Base-by-base conservation (phyloP, 148 eudicot genomes). In the Cornus controversa region DNA sequence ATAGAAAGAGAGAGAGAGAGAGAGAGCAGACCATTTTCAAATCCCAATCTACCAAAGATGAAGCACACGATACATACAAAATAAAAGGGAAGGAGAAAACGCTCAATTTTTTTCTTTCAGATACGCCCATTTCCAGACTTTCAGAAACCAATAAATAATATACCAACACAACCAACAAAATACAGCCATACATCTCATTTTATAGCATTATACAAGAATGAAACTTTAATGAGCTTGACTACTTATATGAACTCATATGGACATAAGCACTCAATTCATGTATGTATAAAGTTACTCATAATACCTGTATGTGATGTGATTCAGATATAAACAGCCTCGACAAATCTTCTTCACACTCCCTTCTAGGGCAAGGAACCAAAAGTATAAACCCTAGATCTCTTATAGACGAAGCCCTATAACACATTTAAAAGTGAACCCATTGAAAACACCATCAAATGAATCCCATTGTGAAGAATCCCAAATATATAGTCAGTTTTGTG, bases 361-460 rank as follows among this genome's bases (percentile, higher is more conserved):
- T 20, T 22, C 24, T 26, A 63, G 47, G 26, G 22, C 42, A 29
- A 66, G 9, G 25, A 66, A 75, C 27, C 42, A 72, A 53, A 62
- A 79, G 50, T 62, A 66, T 65, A 25, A 47, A 72, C 47, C 54
- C 80, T 24, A 76, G 80, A 75, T 81, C 82, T 63, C 84, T 66
- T 47, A 66, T 28, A 57, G 42, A 67, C 72, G 13, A 73, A 28
- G 16, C 63, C 68, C 42, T 22, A 26, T 62, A 72, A 22, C 58
- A 75, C 85, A 60, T 62, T 64, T 28, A 36, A 36, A 69, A 67
- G 67, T 53, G 40, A 75, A 75, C 69, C 66, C 64, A 80, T 72
- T 76, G 45, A 40, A 62, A 76, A 69, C 73, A 23, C 63, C 69
- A 24, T 5, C 24, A 69, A 72, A 67, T 66, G 57, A 67, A 66